A percentile compares a stretch with the other conserved stretches of the same genome.
Evolutionary conservation across 2,329 filamentous ascomycete genomes (phyloP).

Genomic region (Tolypocladium tropicale): DNA sequence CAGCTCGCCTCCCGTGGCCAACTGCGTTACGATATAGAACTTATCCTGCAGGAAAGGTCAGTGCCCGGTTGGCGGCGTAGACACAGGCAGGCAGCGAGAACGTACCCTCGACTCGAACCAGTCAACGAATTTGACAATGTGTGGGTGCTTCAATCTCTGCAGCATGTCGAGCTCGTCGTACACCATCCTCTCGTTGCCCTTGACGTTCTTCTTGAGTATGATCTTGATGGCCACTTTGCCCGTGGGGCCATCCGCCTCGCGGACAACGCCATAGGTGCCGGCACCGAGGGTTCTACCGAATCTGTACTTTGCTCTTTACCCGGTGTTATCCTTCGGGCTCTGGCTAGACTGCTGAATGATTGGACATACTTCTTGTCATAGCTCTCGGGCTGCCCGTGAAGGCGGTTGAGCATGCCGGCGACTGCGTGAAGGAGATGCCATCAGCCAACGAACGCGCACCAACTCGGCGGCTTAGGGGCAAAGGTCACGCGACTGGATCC

Average conservation of each 20-base stretch:
- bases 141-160: conserved; percentile 79
- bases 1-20: conserved; percentile 90
- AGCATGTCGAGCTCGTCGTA: conserved; percentile 95
- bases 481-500: not conserved
- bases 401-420: conserved; percentile 84
- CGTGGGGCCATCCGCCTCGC: conserved; percentile 76
- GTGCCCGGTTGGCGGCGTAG: not conserved
- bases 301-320: conserved; percentile 65
- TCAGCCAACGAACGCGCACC: not conserved
- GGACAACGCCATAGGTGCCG: conserved; percentile 95
- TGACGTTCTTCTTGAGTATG: conserved; percentile 98
- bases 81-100: conserved; percentile 3
- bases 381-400: conserved; percentile 92
- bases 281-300: conserved; percentile 92
- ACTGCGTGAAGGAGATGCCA: conserved; percentile 38
- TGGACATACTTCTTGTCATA: conserved; percentile 92
- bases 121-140: conserved; percentile 95
- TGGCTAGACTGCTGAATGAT: not conserved
- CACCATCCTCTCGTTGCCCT: conserved; percentile 97
- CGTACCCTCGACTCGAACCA: conserved; percentile 97
- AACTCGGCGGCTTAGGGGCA: not conserved
- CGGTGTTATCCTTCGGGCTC: not conserved
- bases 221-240: conserved; percentile 96
- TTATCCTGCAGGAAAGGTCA: conserved; percentile 59
- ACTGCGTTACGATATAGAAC: conserved; percentile 97